These are phyloP conservation scores for Ophiostoma ips DNA, from an alignment of 2,329 filamentous ascomycete genomes.

Conservation along the genomic window DNA sequence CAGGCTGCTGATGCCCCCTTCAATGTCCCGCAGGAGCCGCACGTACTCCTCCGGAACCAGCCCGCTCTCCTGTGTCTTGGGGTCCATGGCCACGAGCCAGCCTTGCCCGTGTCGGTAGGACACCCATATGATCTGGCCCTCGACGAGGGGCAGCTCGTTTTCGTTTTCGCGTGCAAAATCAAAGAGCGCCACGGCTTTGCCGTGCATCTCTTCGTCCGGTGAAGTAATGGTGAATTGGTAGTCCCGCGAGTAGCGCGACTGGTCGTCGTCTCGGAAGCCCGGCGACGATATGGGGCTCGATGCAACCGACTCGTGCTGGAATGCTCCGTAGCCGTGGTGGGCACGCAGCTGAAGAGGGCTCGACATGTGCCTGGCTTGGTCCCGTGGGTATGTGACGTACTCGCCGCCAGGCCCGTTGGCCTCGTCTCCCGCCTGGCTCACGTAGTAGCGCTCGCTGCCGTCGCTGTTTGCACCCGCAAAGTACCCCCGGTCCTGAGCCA, in stretches of 20 bases:
- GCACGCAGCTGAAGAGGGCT: conserved; percentile 33
- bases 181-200: conserved; percentile 87
- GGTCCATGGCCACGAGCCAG: conserved; percentile 94
- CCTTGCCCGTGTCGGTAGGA: conserved; percentile 93
- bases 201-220: conserved; percentile 94
- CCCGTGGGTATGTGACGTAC: conserved; percentile 62
- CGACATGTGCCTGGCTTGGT: conserved; percentile 44
- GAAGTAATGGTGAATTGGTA: conserved; percentile 93
- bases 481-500: conserved; percentile 49
- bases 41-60: conserved; percentile 96
- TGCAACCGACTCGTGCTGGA: conserved; percentile 41
- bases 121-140: conserved; percentile 93
- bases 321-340: conserved; percentile 30
- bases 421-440: conserved; percentile 56
- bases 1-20: conserved; percentile 69
- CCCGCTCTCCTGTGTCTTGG: conserved; percentile 84
- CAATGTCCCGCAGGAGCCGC: conserved; percentile 78
- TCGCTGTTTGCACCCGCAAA: conserved; percentile 54
- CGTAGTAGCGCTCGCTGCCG: conserved; percentile 61
- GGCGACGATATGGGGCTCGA: conserved; percentile 47
- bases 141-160: conserved; percentile 82
- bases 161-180: conserved; percentile 93
- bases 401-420: conserved; percentile 66
- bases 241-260: conserved; percentile 74
- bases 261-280: conserved; percentile 45